These are phyloP conservation scores for Diaporthe sp. DNA, from an alignment of 2,329 filamentous ascomycete species.

Conservation along the genomic window DNA sequence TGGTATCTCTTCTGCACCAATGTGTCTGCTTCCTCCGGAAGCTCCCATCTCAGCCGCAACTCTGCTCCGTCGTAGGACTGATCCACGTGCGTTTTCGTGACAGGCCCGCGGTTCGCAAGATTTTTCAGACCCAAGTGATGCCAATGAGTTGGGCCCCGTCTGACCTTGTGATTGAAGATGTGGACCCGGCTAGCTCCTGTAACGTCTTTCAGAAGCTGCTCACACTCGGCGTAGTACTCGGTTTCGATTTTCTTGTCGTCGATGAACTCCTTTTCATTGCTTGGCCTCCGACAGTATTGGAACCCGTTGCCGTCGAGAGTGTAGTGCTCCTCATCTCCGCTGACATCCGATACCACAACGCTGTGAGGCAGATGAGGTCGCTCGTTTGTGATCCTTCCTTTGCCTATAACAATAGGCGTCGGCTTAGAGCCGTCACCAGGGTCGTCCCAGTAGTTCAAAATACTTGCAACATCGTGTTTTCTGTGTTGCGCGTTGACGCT, in stretches of 20 bases:
- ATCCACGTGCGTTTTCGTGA: conserved; percentile 64
- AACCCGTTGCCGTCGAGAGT: conserved; percentile 66
- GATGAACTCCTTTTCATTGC: conserved; percentile 67
- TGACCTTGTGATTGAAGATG: conserved; percentile 61
- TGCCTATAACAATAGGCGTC: conserved; percentile 33
- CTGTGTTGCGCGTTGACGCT: not conserved
- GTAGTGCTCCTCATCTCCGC: conserved; percentile 77
- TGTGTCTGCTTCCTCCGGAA: conserved; percentile 45
- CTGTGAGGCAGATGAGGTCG: conserved; percentile 73
- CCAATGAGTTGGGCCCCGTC: conserved; percentile 68
- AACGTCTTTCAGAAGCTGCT: conserved; percentile 74
- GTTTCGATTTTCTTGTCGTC: conserved; percentile 53
- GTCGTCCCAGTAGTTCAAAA: conserved; percentile 35
- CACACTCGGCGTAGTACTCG: conserved; percentile 3
- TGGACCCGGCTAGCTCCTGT: conserved; percentile 28
- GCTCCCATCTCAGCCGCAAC: conserved; percentile 44
- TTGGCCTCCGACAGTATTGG: conserved; percentile 66
- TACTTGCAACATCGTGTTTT: conserved; percentile 19
- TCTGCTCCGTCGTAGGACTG: conserved; percentile 49
- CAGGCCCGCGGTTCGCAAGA: conserved; percentile 67
- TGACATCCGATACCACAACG: conserved; percentile 67
- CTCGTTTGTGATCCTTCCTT: conserved; percentile 73
- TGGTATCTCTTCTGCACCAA: conserved; percentile 53
- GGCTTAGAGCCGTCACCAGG: conserved; percentile 30
- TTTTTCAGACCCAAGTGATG: conserved; percentile 77